These are phyloP conservation scores for Solanum megistacrolobum DNA, from an alignment of 257 asterid species.

Conservation along the genomic window DNA sequence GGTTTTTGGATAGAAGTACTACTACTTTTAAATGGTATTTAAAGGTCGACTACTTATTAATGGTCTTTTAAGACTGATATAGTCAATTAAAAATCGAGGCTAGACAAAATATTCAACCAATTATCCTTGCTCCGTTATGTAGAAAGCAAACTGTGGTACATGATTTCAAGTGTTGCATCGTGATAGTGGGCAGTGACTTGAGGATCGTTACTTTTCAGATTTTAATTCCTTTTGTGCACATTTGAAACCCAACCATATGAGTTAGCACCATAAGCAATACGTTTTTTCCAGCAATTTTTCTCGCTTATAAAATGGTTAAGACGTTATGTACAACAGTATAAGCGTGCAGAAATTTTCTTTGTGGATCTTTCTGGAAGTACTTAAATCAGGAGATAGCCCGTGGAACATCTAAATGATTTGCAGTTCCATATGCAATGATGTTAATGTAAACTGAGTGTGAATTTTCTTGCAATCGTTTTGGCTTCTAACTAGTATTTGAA, in stretches of 20 bases:
- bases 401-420: background rate
- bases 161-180: background rate
- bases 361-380: background rate
- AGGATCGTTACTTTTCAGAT: background rate
- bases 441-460: background rate
- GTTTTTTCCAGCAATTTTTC: background rate
- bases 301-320: background rate
- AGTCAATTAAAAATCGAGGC: background rate
- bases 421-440: background rate
- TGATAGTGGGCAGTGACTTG: background rate
- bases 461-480: background rate
- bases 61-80: background rate
- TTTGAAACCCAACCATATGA: background rate
- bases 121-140: background rate
- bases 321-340: background rate
- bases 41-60: background rate
- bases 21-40: background rate
- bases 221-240: background rate
- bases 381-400: background rate
- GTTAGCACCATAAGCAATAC: background rate
- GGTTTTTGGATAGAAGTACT: background rate
- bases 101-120: background rate
- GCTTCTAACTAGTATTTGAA: background rate
- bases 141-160: background rate
- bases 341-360: background rate